Evolutionary conservation across 2,329 filamentous ascomycete species (phyloP), one percentile per base, ranked within the genome.

Genomic region (Fusarium domesticum): DNA sequence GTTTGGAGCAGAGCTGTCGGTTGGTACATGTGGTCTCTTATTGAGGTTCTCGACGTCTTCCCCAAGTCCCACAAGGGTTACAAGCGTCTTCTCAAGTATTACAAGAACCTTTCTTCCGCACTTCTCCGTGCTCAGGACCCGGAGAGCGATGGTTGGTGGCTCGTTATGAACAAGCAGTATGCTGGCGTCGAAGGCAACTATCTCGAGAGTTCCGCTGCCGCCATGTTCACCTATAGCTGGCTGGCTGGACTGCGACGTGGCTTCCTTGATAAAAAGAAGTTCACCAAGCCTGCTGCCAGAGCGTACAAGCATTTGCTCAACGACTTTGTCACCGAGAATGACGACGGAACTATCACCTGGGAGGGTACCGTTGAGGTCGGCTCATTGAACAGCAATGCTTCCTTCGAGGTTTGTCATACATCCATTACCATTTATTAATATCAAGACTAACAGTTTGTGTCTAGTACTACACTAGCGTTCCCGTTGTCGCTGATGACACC

Each of bases 151-250:
- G 77, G 75, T 6, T 83, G 79, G 78, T 82, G 76, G 74, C 63
- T 81, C 39, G 66, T 82, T 34, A 77, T 82, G 71, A 72, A 71
- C 52, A 67, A 72, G 44, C 61, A 69, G 18, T 73, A 75, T 42
- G 69, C 72, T 0, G 71, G 69, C 1, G 54, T 61, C 31, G 50
- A 70, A 35, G 77, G 77, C 3, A 83, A 84, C 60, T 84, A 78
- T 59, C 74, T 83, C 37, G 77, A 84, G 64, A 77, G 75, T 25
- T 80, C 77, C 23, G 79, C 72, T 6, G 75, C 75, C 2, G 78
- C 77, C 4, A 78, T 83, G 73, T 82, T 81, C 52, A 67, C 71
- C 0, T 79, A 76, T 42, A 71, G 75, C 1, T 61, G 79, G 47
- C 58, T 80, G 11, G 74, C 70, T 50, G 78, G 62, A 5, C 20